Conservation (phyloP, 2,329 filamentous ascomycete genomes). For the Kalmusia sp. region DNA sequence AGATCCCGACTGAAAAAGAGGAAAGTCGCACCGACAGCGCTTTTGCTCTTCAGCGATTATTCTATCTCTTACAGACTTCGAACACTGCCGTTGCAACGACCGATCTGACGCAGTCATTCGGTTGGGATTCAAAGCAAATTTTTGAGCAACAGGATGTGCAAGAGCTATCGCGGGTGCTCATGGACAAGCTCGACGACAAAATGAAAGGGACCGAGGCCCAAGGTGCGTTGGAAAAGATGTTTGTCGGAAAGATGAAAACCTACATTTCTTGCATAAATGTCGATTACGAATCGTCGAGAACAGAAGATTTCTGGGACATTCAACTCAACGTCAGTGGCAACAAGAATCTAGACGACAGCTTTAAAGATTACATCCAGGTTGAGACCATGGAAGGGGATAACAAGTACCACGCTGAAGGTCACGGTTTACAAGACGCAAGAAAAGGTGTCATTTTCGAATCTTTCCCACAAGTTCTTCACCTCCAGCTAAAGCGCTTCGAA, state of each 20-base stretch:
- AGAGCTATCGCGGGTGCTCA: conserved; percentile 92
- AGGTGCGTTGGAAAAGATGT: conserved; percentile 86
- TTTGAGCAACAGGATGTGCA: conserved; percentile 99
- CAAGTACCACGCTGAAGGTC: conserved; percentile 93
- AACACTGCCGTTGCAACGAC: conserved; percentile 84
- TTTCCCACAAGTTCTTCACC: conserved; percentile 91
- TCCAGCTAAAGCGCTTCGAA: conserved; percentile 96
- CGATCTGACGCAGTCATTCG: conserved; percentile 94
- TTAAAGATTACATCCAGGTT: conserved; percentile 94
- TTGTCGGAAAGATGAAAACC: conserved; percentile 97
- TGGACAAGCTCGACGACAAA: conserved; percentile 95
- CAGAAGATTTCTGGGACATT: conserved; percentile 99
- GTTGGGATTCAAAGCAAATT: conserved; percentile 97
- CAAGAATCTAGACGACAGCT: conserved; percentile 90
- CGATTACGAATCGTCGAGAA: conserved; percentile 91
- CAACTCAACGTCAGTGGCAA: conserved; percentile 96
- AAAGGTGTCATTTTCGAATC: conserved; percentile 98
- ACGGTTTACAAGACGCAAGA: conserved; percentile 93
- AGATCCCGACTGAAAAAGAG: conserved; percentile 91
- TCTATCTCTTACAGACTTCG: conserved; percentile 92
- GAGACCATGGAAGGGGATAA: conserved; percentile 98
- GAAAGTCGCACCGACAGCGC: conserved; percentile 85
- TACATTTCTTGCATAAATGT: conserved; percentile 99
- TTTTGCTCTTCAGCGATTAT: conserved; percentile 90
- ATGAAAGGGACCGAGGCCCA: conserved; percentile 97